Percentiles rank a stretch among this genome's conserved stretches.
Evolutionary conservation across 768 basidiomycete species (phyloP).

Genomic region (Suillus plorans): DNA sequence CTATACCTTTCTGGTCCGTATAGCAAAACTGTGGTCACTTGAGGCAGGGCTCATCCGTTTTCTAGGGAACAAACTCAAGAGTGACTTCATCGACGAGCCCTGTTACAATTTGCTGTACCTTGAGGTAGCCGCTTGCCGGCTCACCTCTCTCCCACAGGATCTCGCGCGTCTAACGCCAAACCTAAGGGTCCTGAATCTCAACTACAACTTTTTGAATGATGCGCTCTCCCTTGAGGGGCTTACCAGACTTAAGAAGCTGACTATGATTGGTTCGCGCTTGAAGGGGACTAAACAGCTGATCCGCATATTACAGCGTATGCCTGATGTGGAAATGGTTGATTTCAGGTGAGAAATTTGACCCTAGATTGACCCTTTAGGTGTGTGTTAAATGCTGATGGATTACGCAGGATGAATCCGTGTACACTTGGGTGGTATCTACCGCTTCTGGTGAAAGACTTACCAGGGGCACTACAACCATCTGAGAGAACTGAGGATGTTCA

Average conservation of each 20-base stretch:
- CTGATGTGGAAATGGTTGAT: slow-evolving; percentile 86
- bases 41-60: slow-evolving; percentile 24
- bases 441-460: slow-evolving; percentile 67
- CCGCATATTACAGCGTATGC: slow-evolving; percentile 66
- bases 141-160: slow-evolving; percentile 70
- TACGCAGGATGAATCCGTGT: slow-evolving; percentile 86
- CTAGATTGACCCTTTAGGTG: neutral
- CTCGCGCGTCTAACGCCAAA: slow-evolving; percentile 74
- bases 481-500: slow-evolving; percentile 32
- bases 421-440: slow-evolving; percentile 97
- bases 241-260: slow-evolving; percentile 75
- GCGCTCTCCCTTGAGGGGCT: slow-evolving; percentile 67
- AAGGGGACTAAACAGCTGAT: slow-evolving; percentile 74
- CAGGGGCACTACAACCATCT: slow-evolving; percentile 66
- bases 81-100: slow-evolving; percentile 62
- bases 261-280: slow-evolving; percentile 81
- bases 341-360: slow-evolving; percentile 61
- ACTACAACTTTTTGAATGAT: slow-evolving; percentile 94
- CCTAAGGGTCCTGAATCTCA: slow-evolving; percentile 87
- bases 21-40: slow-evolving; percentile 14
- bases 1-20: slow-evolving; percentile 90
- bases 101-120: slow-evolving; percentile 92
- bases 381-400: neutral
- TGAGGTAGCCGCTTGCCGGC: slow-evolving; percentile 85
- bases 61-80: slow-evolving; percentile 70